Conservation (phyloP, 345 rosid genomes). For the Fremontodendron californicum region DNA sequence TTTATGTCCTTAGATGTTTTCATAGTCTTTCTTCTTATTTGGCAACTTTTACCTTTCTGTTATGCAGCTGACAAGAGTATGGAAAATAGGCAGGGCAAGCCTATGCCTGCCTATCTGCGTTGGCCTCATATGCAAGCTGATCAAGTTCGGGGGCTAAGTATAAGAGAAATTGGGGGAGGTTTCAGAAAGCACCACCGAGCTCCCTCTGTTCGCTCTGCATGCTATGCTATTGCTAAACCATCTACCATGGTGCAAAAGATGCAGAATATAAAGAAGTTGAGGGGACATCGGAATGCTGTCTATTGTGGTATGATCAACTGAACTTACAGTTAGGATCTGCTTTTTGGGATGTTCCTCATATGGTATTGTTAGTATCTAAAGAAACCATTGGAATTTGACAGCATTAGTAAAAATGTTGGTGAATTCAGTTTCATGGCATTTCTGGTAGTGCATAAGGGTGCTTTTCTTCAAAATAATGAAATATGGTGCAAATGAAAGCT, state of each 20-base stretch:
- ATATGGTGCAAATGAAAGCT: not conserved
- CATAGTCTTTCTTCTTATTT: not conserved
- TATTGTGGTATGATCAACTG: slow-evolving; percentile 73
- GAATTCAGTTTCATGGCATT: not conserved
- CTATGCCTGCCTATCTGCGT: slow-evolving; percentile 60
- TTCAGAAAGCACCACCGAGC: slow-evolving; percentile 95
- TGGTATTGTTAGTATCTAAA: not conserved
- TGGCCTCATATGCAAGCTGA: slow-evolving; percentile 98
- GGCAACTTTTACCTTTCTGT: slow-evolving; percentile 21
- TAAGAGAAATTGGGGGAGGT: slow-evolving; percentile 99
- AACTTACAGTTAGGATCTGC: slow-evolving; percentile 14
- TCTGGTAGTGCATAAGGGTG: not conserved
- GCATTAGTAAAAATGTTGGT: not conserved
- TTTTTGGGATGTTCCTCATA: not conserved
- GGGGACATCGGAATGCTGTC: slow-evolving; percentile 98
- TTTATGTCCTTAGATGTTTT: not conserved
- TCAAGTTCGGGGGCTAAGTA: slow-evolving; percentile 88
- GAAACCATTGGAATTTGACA: slow-evolving; percentile 18
- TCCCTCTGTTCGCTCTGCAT: slow-evolving; percentile 79
- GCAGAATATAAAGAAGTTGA: slow-evolving; percentile 81
- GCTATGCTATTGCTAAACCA: slow-evolving; percentile 94
- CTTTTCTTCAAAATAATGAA: not conserved
- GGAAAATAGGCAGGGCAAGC: slow-evolving; percentile 40
- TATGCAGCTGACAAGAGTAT: slow-evolving; percentile 42
- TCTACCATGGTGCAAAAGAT: slow-evolving; percentile 86